Base-by-base conservation (phyloP, 1,139 yeast species). In the Candida tunisiensis region DNA sequence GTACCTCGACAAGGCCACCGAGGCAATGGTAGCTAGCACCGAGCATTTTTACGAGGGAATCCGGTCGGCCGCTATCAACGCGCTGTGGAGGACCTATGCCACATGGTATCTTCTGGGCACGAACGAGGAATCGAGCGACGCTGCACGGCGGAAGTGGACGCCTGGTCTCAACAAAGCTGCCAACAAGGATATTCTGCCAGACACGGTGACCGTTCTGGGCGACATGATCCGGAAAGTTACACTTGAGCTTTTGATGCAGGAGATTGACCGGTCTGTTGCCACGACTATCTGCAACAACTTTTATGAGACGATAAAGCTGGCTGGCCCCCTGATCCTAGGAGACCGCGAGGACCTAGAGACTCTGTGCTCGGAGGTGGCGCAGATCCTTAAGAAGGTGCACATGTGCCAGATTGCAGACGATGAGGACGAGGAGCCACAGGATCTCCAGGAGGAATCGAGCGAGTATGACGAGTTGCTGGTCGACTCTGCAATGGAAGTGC, bases 381-480 rank as follows among this genome's bases (percentile, higher is more conserved):
- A 63, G 37, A 61, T 85, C 34, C 61, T 85, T 50, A 73, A 73
- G 55, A 78, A 77, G 45, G 74, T 74, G 42, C 96, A 85, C 47
- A 64, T 74, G 30, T 78, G 88, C 49, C 95, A 83, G 63, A 56
- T 71, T 24, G 64, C 60, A 40, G 60, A 51, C 19, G 74, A 62
- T 31, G 75, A 70, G 30, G 69, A 62, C 33, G 73, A 62, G 29
- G 74, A 69, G 29, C 69, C 59, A 31, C 62, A 56, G 37, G 45
- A 36, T 10, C 60, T 50, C 29, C 41, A 43, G 18, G 59, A 55
- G 28, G 42, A 39, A 5, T 56, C 47, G 28, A 74, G 93, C 22
- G 98, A 88, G 58, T 67, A 82, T 36, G 96, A 85, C 40, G 82
- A 83, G 22, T 64, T 83, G 40, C 64, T 85, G 37, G 73, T 74